These are phyloP conservation scores for Chaetomiaceae sp. DNA, from an alignment of 2,329 filamentous ascomycete genomes.

Conservation along the genomic window DNA sequence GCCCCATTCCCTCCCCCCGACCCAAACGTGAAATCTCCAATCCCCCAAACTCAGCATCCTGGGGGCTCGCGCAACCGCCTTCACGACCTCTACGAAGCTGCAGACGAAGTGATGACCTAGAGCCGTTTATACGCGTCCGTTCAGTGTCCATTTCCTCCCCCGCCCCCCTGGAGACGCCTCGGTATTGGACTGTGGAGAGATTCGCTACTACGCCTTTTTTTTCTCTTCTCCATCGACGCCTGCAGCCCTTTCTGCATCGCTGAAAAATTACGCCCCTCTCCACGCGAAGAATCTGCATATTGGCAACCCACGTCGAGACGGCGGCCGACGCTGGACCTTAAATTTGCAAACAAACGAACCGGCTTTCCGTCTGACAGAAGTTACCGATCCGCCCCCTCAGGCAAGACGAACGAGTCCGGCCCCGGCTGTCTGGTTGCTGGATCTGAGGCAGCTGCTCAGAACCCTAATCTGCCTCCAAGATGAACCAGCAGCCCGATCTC, in stretches of 20 bases:
- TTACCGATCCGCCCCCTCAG: background rate
- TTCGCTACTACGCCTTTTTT: constrained; percentile 11
- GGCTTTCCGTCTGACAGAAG: background rate
- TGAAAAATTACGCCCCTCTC: constrained; percentile 27
- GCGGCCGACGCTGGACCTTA: constrained; percentile 3
- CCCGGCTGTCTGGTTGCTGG: constrained; percentile 17
- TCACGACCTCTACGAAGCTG: constrained; percentile 19
- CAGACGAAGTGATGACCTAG: constrained; percentile 23
- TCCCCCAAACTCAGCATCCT: background rate
- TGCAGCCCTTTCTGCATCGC: constrained; percentile 22
- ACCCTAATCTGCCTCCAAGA: constrained; percentile 14
- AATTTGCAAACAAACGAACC: background rate
- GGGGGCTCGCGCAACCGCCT: constrained; percentile 14
- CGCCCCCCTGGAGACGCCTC: constrained; percentile 10
- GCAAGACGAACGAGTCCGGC: background rate
- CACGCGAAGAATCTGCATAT: constrained; percentile 24
- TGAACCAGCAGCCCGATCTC: constrained; percentile 27
- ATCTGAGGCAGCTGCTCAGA: constrained; percentile 18
- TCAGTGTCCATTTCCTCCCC: constrained; percentile 14
- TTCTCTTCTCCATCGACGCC: constrained; percentile 14
- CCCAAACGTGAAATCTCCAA: constrained; percentile 14
- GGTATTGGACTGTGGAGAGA: constrained; percentile 19
- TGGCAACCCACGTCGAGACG: constrained; percentile 7
- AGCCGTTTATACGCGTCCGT: constrained; percentile 8
- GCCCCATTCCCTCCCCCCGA: constrained; percentile 14